phyloP scores from a whole-genome alignment of 352 stramenopile species.

The Phytopythium montanum region DNA sequence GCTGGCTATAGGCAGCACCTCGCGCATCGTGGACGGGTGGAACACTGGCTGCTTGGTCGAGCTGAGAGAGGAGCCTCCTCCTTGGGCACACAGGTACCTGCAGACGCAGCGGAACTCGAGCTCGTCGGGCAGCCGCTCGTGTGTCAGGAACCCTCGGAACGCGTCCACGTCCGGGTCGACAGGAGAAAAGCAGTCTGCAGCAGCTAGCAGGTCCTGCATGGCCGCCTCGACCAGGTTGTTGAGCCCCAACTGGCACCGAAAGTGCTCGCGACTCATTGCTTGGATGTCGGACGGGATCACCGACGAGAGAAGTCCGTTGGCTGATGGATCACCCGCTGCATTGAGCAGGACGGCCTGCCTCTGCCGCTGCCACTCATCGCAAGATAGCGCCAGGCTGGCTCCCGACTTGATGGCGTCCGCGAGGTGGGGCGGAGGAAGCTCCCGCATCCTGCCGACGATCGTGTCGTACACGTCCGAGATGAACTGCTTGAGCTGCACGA shows the following conservation, averaged over 20 bases:
- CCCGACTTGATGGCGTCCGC: constrained; percentile 25
- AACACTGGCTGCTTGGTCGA: constrained; percentile 36
- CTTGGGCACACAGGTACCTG: constrained; percentile 25
- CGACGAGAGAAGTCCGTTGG: constrained; percentile 12
- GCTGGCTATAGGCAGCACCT: constrained; percentile 44
- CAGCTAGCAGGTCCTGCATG: constrained; percentile 21
- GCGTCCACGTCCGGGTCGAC: constrained; percentile 54
- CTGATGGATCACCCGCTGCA: neutral
- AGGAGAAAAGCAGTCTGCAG: constrained; percentile 29
- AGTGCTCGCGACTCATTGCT: constrained; percentile 52
- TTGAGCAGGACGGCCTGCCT: constrained; percentile 10
- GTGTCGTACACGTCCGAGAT: constrained; percentile 70
- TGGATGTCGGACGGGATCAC: constrained; percentile 31
- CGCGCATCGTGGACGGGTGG: constrained; percentile 42
- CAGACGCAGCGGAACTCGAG: constrained; percentile 62
- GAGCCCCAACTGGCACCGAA: constrained; percentile 56
- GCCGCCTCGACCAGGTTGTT: constrained; percentile 47
- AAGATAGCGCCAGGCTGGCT: constrained; percentile 47
- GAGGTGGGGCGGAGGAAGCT: constrained; percentile 17
- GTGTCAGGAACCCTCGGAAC: constrained; percentile 52
- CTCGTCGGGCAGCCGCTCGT: constrained; percentile 48
- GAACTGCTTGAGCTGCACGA: constrained; percentile 59
- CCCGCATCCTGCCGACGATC: constrained; percentile 44
- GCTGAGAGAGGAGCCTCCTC: neutral
- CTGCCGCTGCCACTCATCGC: constrained; percentile 34